Evolutionary conservation across 192 early-diverging fungal species (phyloP), one percentile per base, ranked within the genome.

Genomic region (Linnemannia zychae): DNA sequence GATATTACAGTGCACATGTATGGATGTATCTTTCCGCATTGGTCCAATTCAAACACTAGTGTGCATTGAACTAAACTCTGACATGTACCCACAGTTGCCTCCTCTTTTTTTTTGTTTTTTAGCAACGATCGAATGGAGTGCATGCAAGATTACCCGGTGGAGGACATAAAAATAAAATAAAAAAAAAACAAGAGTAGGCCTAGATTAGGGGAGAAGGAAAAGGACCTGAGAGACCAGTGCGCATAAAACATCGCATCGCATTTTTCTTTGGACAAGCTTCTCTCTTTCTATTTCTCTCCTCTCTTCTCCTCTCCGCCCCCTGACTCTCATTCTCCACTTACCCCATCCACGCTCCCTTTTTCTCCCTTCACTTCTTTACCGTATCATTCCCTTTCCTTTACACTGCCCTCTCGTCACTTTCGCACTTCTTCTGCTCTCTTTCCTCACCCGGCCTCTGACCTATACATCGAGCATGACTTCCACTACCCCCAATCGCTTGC

Each of bases 1-100:
- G 40, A 71, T 48, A 71, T 47, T 48, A n/a, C n/a, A 31, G 40
- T 38, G 18, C 46, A 47, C 46, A 71, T 46, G 46, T 46, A 70
- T 40, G 24, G 16, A 12, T 4, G 20, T 20, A 5, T 38, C n/a
- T 31, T 28, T 24, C 44, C 37, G 40, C 20, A 46, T 71, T 71
- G 69, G 68, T 37, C 40, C 40, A 44, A 44, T 63, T n/a, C 7
- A 57, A 57, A 47, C 4, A 24, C 22, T 57, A 24, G 52, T 24
- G 1, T 52, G 50, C 50, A n/a, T n/a, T n/a, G n/a, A n/a, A n/a
- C n/a, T n/a, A n/a, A n/a, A n/a, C n/a, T n/a, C n/a, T n/a, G n/a
- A n/a, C n/a, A n/a, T 38, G 20, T 67, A 67, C 3, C 37, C 5
- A 67, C 28, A 66, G 24, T 66, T 50, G 17, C 16, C 49, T 50